These are phyloP conservation scores for Paramecium octaurelia DNA, from an alignment of 73 alveolate genomes.

Conservation along the genomic window DNA sequence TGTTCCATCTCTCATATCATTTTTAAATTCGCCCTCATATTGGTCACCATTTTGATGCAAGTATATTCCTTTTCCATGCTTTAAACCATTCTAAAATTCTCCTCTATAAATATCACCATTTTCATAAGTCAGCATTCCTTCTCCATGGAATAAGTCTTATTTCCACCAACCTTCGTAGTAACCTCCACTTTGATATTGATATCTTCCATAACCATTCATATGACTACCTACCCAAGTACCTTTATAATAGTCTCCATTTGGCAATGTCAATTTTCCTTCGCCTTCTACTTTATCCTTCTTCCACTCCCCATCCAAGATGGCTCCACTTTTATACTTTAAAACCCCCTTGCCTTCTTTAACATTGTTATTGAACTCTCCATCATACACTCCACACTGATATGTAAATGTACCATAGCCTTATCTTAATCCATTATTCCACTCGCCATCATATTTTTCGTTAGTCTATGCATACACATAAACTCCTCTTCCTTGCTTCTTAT, in stretches of 20 bases:
- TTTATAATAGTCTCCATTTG: constrained; percentile 3
- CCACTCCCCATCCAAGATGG: constrained; percentile 55
- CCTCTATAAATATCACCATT: constrained; percentile 93
- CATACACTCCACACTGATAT: constrained; percentile 53
- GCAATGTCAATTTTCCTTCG: neutral
- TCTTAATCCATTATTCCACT: constrained; percentile 60
- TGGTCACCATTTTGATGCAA: constrained; percentile 56
- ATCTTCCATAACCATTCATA: constrained; percentile 33
- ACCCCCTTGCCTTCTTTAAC: constrained; percentile 50
- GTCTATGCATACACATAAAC: constrained; percentile 43
- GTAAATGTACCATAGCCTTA: constrained; percentile 52
- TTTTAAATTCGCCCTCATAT: constrained; percentile 59
- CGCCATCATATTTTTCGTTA: constrained; percentile 63
- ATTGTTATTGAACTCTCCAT: constrained; percentile 39
- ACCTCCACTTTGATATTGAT: constrained; percentile 15
- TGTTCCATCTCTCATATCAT: constrained; percentile 51
- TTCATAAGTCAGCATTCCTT: constrained; percentile 85
- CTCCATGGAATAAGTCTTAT: constrained; percentile 83
- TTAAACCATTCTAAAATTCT: constrained; percentile 69
- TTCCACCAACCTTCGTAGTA: constrained; percentile 72
- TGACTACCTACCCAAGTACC: constrained; percentile 13
- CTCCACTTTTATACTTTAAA: constrained; percentile 54
- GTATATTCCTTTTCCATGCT: constrained; percentile 64
- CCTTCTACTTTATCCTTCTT: constrained; percentile 58
- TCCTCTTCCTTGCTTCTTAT: constrained; percentile 55